Evolutionary conservation across 1,284 basidiomycete genomes (phyloP), one percentile per base, ranked within the genome.

Genomic region (Volvariella volvacea): DNA sequence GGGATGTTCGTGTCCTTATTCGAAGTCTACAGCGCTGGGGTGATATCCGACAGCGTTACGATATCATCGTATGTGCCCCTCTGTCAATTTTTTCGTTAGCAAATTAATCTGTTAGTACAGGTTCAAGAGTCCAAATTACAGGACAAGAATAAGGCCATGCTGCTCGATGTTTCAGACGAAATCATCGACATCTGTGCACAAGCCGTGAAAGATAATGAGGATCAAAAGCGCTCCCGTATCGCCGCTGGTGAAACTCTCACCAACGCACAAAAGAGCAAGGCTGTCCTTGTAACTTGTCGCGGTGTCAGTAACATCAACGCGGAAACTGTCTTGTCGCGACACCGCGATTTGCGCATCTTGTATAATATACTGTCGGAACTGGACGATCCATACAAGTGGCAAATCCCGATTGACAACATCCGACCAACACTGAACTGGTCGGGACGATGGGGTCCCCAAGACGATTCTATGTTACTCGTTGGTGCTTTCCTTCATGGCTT

Each of bases 21-120:
- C 82, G 95, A 52, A 95, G 92, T 59, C 74, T 99, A 54, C 93
- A 97, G 60, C 87, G 93, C 47, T 99, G 95, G 93, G 96, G 96
- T 22, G 95, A 99, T 63, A 92, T 99, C 51, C 82, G 92, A 43
- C 85, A 89, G 55, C 88, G 95, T 39, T 97, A 95, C 65, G 92
- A 97, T 47, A 76, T 87, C 45, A 97, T 99, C 56, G 93, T 92
- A 61, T 63, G 86, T 41, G 20, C 28, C 51, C 51, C 15, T 44
- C 44, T 39, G 21, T 17, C 42, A 37, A 32, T 42, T 16, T 12
- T 48, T 45, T 19, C 48, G 52, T 48, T 31, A 31, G 42, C 43
- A n/a, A n/a, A 46, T 12, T 49, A 20, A 15, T 20, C 46, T 22
- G 19, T 47, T 41, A 45, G 3, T n/a, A n/a, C 52, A 92, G 90